Percentiles rank a stretch among this genome's conserved stretches.
Conservation (phyloP, 495 filamentous ascomycete species). For the Geopyxis carbonaria region DNA sequence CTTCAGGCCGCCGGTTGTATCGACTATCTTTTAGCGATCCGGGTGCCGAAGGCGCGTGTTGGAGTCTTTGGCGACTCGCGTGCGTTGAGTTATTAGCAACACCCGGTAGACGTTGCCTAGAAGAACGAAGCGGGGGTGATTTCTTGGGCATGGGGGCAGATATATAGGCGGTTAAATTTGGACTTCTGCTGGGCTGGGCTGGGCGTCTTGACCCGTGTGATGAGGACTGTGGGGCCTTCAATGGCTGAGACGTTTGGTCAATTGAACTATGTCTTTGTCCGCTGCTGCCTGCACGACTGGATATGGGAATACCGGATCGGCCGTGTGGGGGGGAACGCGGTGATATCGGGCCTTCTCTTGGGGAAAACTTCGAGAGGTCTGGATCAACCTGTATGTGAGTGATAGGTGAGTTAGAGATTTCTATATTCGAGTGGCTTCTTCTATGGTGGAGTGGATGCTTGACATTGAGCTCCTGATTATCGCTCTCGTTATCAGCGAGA, state of each 20-base stretch:
- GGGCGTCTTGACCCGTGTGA: conserved; percentile 21
- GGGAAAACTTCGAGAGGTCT: conserved; percentile 4
- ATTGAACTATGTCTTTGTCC: too few relatives aligned
- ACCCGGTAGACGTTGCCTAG: conserved; percentile 13
- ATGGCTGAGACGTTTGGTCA: conserved; percentile 1
- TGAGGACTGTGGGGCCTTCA: conserved; percentile 15
- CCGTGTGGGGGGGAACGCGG: conserved; percentile 5
- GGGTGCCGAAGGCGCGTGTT: too few relatives aligned
- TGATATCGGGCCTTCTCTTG: conserved; percentile 1
- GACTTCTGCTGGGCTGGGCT: conserved; percentile 29
- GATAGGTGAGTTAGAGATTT: conserved; percentile 32
- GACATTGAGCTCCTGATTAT: conserved; percentile 6
- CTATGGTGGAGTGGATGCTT: conserved; percentile 33
- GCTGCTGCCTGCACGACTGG: too few relatives aligned
- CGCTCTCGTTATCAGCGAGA: conserved; percentile 21
- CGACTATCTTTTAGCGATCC: conserved; percentile 20
- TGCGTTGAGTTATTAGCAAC: conserved; percentile 4
- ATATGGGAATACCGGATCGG: conserved; percentile 12
- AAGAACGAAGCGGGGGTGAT: conserved; percentile 29
- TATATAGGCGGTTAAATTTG: conserved; percentile 48
- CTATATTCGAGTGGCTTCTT: conserved; percentile 24
- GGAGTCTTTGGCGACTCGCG: conserved; percentile 18
- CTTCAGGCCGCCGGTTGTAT: conserved; percentile 15
- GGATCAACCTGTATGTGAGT: conserved; percentile 14
- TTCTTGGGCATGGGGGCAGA: conserved; percentile 42